Conservation (phyloP, 1,284 basidiomycete genomes). For the Leucoagaricus sp. region DNA sequence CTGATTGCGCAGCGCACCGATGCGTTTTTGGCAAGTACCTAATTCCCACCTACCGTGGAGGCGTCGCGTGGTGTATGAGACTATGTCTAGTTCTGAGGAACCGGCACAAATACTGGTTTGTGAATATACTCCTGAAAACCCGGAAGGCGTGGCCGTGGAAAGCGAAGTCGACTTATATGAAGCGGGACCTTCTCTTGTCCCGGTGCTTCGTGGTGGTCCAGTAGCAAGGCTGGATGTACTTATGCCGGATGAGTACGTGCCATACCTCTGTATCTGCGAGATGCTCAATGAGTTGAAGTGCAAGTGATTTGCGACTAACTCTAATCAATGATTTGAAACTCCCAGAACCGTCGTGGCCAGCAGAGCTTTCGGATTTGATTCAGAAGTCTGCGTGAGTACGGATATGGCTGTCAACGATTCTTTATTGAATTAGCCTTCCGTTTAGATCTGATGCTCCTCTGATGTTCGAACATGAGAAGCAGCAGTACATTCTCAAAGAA, state of each 20-base stretch:
- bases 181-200: background rate
- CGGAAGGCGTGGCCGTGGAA: background rate
- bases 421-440: slow-evolving; percentile 26
- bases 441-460: slow-evolving; percentile 51
- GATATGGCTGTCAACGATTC: slow-evolving; percentile 18
- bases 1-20: slow-evolving; percentile 7
- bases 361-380: slow-evolving; percentile 32
- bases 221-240: slow-evolving; percentile 10
- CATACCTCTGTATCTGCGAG: background rate
- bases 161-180: background rate
- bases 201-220: background rate
- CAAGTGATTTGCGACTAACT: slow-evolving; percentile 15
- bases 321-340: slow-evolving; percentile 1
- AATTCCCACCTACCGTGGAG: slow-evolving; percentile 9
- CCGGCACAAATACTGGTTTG: background rate
- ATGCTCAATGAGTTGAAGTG: background rate
- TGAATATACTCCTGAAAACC: slow-evolving; percentile 3
- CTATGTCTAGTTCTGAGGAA: background rate
- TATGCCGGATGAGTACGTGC: slow-evolving; percentile 17
- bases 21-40: slow-evolving; percentile 9
- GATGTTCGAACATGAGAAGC: slow-evolving; percentile 39
- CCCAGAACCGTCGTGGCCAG: slow-evolving; percentile 36
- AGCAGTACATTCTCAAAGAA: slow-evolving; percentile 51
- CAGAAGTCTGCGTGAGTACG: background rate
- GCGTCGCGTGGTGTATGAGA: slow-evolving; percentile 12